Percentiles rank a stretch among this genome's conserved stretches.
Conservation (phyloP, 345 rosid species). For the Gossypium sturtianum region DNA sequence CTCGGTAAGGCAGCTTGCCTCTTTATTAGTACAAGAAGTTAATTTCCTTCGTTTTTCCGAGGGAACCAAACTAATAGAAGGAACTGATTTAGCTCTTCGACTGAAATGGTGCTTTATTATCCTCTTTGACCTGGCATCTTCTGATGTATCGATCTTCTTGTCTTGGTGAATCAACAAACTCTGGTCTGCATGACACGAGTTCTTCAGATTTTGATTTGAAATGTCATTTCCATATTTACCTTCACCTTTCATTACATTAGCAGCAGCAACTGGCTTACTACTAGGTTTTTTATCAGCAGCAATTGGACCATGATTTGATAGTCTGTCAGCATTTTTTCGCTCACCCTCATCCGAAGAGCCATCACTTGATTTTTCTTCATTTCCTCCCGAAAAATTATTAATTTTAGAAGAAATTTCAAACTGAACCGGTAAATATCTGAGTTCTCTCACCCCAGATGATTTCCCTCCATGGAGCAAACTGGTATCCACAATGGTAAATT, state of each 20-base stretch:
- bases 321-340: slow-evolving; percentile 5
- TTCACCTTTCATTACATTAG: background rate
- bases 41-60: slow-evolving; percentile 43
- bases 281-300: slow-evolving; percentile 8
- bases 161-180: slow-evolving; percentile 21
- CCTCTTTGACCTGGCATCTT: slow-evolving; percentile 30
- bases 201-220: slow-evolving; percentile 21
- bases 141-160: slow-evolving; percentile 8
- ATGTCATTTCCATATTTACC: slow-evolving; percentile 9
- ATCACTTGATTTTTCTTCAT: slow-evolving; percentile 12
- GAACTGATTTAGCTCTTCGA: slow-evolving; percentile 33
- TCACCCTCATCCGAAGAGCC: slow-evolving; percentile 13
- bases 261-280: slow-evolving; percentile 3
- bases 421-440: slow-evolving; percentile 33
- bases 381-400: slow-evolving; percentile 15
- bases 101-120: slow-evolving; percentile 37
- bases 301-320: slow-evolving; percentile 4
- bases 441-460: slow-evolving; percentile 29
- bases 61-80: slow-evolving; percentile 35
- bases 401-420: slow-evolving; percentile 19
- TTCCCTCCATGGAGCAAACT: slow-evolving; percentile 41
- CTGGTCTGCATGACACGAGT: slow-evolving; percentile 24
- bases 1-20: slow-evolving; percentile 21
- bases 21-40: slow-evolving; percentile 42
- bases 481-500: slow-evolving; percentile 55